Conservation (phyloP, 2,329 filamentous ascomycete genomes). For the Cladosporium sp. region DNA sequence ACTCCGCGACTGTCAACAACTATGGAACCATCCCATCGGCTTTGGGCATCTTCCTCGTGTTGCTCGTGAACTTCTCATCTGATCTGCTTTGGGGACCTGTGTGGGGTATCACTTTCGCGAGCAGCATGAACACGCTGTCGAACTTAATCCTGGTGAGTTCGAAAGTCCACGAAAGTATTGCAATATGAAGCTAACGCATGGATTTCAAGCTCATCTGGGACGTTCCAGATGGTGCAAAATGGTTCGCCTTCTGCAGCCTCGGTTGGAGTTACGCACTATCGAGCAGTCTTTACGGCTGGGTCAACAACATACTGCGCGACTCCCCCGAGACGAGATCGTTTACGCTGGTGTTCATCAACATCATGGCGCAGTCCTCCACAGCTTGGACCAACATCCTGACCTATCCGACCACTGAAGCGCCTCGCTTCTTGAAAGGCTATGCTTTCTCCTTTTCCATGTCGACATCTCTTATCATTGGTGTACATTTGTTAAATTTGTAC, state of each 20-base stretch:
- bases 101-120: conserved; percentile 57
- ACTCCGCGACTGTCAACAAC: conserved; percentile 52
- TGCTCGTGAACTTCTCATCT: conserved; percentile 57
- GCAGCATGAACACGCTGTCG: conserved; percentile 52
- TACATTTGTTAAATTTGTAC: not conserved
- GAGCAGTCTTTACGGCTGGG: conserved; percentile 59
- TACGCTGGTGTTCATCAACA: conserved; percentile 55
- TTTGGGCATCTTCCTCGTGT: conserved; percentile 59
- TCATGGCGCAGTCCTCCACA: conserved; percentile 57
- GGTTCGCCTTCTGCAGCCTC: conserved; percentile 56
- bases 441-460: conserved; percentile 45
- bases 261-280: conserved; percentile 56
- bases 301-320: conserved; percentile 53
- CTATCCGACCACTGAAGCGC: conserved; percentile 51
- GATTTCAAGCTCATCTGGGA: conserved; percentile 59
- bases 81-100: conserved; percentile 57
- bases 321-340: conserved; percentile 53
- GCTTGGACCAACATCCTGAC: conserved; percentile 59
- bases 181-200: conserved; percentile 41
- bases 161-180: not conserved
- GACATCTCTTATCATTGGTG: conserved; percentile 39
- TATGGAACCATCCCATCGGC: conserved; percentile 56
- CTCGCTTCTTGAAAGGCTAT: conserved; percentile 48
- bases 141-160: not conserved
- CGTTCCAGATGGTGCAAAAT: conserved; percentile 56